phyloP scores from a whole-genome alignment of 208 protist species.

The Acanthamoeba lugdunensis region DNA sequence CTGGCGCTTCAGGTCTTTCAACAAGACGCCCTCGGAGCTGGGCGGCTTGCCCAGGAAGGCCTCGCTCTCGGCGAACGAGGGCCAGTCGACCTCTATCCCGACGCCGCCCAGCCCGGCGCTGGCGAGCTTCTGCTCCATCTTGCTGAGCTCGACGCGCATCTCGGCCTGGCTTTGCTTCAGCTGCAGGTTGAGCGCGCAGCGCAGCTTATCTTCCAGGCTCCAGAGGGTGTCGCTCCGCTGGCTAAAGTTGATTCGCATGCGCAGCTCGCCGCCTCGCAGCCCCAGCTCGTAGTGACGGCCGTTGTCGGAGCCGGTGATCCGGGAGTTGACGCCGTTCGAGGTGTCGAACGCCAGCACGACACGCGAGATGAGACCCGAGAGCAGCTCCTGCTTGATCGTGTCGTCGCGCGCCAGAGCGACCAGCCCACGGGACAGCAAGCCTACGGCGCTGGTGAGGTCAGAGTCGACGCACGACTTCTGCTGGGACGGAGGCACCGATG shows the following conservation, averaged over 20 bases:
- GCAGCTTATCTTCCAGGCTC: background rate
- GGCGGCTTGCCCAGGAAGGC: background rate
- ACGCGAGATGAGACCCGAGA: background rate
- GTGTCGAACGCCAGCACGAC: background rate
- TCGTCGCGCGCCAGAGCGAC: background rate
- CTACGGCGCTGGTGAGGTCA: background rate
- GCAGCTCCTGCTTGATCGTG: background rate
- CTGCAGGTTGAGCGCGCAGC: background rate
- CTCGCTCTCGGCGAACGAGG: background rate
- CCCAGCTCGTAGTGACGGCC: background rate
- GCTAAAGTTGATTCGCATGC: background rate
- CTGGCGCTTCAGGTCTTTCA: background rate
- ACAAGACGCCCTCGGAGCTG: background rate
- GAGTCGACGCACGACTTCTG: background rate
- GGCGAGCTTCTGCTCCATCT: background rate
- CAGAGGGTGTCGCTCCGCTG: background rate
- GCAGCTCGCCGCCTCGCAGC: background rate
- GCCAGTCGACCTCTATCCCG: background rate
- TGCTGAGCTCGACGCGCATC: background rate
- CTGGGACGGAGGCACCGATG: background rate
- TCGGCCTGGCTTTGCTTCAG: background rate
- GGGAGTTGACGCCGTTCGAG: background rate
- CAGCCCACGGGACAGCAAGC: background rate
- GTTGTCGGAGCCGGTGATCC: background rate
- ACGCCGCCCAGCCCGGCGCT: background rate